Conservation (phyloP, 2,329 filamentous ascomycete species). For the Cercospora nicotianae region DNA sequence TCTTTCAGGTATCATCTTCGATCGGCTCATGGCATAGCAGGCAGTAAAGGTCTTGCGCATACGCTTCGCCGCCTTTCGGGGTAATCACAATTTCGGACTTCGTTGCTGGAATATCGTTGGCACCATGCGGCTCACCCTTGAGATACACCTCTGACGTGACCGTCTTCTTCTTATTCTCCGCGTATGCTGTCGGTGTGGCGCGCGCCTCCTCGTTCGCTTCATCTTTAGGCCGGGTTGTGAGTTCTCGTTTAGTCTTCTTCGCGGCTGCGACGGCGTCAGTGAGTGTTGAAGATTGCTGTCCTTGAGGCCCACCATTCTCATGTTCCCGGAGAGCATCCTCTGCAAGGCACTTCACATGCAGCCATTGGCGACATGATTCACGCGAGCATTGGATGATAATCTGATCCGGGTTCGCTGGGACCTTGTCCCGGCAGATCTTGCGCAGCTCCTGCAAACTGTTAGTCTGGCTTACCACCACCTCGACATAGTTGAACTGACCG, state of each 20-base stretch:
- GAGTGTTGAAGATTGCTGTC: not conserved
- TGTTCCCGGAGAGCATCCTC: constrained; percentile 29
- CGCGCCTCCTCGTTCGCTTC: constrained; percentile 13
- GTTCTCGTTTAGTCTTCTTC: constrained; percentile 7
- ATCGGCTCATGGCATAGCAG: constrained; percentile 32
- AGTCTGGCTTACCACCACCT: not conserved
- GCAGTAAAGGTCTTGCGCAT: constrained; percentile 33
- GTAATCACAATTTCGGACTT: constrained; percentile 35
- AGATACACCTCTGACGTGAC: constrained; percentile 32
- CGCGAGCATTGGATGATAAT: constrained; percentile 45
- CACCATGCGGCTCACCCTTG: constrained; percentile 25
- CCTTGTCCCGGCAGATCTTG: constrained; percentile 43
- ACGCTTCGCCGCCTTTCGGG: constrained; percentile 26
- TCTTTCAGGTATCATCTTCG: constrained; percentile 24
- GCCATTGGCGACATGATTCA: constrained; percentile 43
- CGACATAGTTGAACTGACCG: constrained; percentile 34
- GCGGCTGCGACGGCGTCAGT: constrained; percentile 19
- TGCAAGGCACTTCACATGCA: constrained; percentile 45
- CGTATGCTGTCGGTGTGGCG: not conserved
- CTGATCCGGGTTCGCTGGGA: constrained; percentile 46
- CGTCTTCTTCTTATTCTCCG: constrained; percentile 14
- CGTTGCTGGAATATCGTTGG: constrained; percentile 16
- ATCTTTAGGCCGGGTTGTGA: constrained; percentile 12
- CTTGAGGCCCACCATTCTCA: constrained; percentile 18
- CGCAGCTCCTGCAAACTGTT: constrained; percentile 35